Evolutionary conservation across 257 asterid genomes (phyloP).

Genomic region (Solanum neorickii): DNA sequence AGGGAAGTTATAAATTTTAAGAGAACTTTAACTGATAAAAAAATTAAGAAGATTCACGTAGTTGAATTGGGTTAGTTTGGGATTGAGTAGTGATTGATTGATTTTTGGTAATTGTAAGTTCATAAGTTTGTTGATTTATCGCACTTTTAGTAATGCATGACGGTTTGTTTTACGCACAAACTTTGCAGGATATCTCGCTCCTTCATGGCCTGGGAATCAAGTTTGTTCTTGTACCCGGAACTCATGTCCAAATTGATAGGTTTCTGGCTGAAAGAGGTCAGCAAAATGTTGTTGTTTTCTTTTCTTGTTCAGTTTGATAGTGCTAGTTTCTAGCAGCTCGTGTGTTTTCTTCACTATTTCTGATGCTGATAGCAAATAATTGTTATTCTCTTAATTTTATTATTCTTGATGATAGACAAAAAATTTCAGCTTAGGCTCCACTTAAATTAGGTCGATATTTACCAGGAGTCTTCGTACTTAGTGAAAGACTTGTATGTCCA

Average conservation of each 20-base stretch:
- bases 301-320: neutral
- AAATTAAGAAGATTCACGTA: neutral
- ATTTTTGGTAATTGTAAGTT: neutral
- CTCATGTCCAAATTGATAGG: conserved; percentile 83
- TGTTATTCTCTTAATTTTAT: neutral
- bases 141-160: neutral
- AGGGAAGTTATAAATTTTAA: neutral
- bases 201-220: conserved; percentile 94
- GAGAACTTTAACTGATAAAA: neutral
- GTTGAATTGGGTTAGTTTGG: neutral
- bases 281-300: neutral
- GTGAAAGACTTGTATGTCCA: neutral
- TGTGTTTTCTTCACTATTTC: neutral
- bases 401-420: neutral
- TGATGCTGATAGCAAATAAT: neutral
- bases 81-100: neutral
- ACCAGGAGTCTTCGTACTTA: neutral
- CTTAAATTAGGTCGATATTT: neutral
- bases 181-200: conserved; percentile 72
- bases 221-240: conserved; percentile 91
- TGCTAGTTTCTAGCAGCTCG: neutral
- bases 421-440: neutral
- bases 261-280: conserved; percentile 72
- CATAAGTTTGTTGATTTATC: neutral
- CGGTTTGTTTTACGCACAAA: neutral